Evolutionary conservation across 768 basidiomycete species (phyloP).

Genomic region (Suillus ampliporus): DNA sequence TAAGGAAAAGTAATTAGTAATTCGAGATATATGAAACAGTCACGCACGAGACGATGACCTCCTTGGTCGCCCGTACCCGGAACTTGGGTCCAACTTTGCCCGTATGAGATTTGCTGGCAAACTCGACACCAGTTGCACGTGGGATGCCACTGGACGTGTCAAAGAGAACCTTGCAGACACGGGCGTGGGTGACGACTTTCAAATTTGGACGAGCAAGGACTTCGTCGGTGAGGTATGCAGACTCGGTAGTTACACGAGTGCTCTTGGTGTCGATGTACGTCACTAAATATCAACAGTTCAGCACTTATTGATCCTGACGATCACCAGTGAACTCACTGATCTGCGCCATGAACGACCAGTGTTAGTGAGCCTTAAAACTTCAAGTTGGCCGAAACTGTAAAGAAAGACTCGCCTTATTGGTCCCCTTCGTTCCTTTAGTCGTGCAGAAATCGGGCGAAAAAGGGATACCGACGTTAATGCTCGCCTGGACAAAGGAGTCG

Average conservation of each 20-base stretch:
- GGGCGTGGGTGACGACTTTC: conserved; percentile 59
- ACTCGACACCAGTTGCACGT: conserved; percentile 68
- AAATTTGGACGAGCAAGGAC: conserved; percentile 71
- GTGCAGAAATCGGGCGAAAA: conserved; percentile 63
- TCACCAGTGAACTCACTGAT: conserved; percentile 42
- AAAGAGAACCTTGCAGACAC: conserved; percentile 64
- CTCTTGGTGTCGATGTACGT: conserved; percentile 63
- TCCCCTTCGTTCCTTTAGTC: conserved; percentile 59
- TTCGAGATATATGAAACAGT: too few relatives aligned
- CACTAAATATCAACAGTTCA: conserved; percentile 49
- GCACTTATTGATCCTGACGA: not conserved
- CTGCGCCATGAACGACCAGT: conserved; percentile 26
- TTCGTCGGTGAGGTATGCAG: conserved; percentile 67
- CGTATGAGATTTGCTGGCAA: conserved; percentile 40
- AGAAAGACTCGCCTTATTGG: conserved; percentile 54
- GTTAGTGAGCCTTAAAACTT: not conserved
- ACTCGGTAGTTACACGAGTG: conserved; percentile 65
- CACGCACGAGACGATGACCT: conserved; percentile 66
- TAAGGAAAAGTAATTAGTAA: conserved; percentile 26
- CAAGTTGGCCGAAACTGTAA: not conserved
- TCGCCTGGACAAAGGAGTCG: conserved; percentile 60
- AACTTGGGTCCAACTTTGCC: conserved; percentile 42
- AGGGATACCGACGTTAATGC: conserved; percentile 55
- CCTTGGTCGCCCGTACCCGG: conserved; percentile 55
- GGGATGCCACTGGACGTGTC: conserved; percentile 45